phyloP scores from a whole-genome alignment of 2,329 filamentous ascomycete species.

The Sporothrix phasma region DNA sequence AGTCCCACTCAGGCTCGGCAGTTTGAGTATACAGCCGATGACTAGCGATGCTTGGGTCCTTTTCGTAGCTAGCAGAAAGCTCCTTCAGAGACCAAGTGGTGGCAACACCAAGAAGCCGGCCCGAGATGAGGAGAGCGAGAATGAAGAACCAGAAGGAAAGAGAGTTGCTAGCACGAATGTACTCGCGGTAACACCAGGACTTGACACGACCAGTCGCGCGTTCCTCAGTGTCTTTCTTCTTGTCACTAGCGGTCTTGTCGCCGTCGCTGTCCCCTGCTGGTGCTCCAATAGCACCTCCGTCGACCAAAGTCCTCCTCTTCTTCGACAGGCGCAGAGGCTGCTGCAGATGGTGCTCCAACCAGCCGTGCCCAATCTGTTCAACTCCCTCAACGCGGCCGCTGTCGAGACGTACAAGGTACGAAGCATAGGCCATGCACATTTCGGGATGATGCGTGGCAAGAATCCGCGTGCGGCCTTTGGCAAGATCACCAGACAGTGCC shows the following conservation, averaged over 20 bases:
- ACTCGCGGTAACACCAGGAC: constrained; percentile 27
- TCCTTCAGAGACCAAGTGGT: constrained; percentile 29
- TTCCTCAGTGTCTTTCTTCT: constrained; percentile 21
- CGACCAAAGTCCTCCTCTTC: neutral
- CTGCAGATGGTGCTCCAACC: constrained; percentile 11
- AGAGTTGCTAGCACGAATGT: constrained; percentile 26
- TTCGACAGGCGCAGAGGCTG: constrained; percentile 12
- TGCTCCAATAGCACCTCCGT: neutral
- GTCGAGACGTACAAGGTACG: constrained; percentile 25
- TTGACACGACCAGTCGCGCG: constrained; percentile 28
- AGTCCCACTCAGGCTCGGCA: constrained; percentile 10
- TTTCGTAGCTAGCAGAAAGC: constrained; percentile 23
- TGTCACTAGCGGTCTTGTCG: neutral
- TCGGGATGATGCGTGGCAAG: constrained; percentile 46
- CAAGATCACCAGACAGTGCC: constrained; percentile 42
- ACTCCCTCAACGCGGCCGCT: constrained; percentile 23
- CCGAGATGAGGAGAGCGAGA: constrained; percentile 21
- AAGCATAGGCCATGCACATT: constrained; percentile 25
- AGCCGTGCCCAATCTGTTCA: constrained; percentile 15
- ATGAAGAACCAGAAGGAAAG: constrained; percentile 23
- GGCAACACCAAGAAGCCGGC: constrained; percentile 22
- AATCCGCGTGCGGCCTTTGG: constrained; percentile 47
- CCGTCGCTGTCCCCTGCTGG: neutral
- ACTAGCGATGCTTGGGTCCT: constrained; percentile 6
- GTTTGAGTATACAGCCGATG: constrained; percentile 13